Conservation (phyloP, 495 filamentous ascomycete species). For the Endocarpon pusillum region DNA sequence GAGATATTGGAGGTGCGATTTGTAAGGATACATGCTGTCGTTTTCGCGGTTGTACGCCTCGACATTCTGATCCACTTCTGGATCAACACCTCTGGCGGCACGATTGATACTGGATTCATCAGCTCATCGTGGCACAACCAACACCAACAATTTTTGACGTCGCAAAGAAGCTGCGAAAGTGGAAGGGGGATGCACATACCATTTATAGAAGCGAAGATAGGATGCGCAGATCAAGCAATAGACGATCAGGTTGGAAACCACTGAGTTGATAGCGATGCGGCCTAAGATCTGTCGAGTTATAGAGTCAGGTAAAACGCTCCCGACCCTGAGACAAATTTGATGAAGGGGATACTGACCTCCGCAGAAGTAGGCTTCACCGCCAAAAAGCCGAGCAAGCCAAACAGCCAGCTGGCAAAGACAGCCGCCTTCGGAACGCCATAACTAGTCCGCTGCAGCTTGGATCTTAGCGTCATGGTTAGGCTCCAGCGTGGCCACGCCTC, state of each 20-base stretch:
- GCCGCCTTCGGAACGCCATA: slow-evolving; percentile 32
- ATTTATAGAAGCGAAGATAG: slow-evolving; percentile 24
- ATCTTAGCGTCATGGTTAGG: slow-evolving; percentile 21
- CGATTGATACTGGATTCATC: slow-evolving; percentile 2
- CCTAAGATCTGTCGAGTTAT: slow-evolving; percentile 8
- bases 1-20: slow-evolving; percentile 29
- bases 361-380: slow-evolving; percentile 19
- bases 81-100: background rate
- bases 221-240: slow-evolving; percentile 27
- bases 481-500: slow-evolving; percentile 21
- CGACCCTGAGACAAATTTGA: slow-evolving; percentile 16
- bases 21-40: slow-evolving; percentile 25
- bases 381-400: slow-evolving; percentile 33
- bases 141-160: too few relatives aligned
- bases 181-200: slow-evolving; percentile 12
- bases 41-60: slow-evolving; percentile 26
- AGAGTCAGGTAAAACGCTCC: background rate
- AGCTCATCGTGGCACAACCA: background rate
- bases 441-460: slow-evolving; percentile 6
- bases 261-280: slow-evolving; percentile 26
- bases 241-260: slow-evolving; percentile 25
- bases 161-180: background rate
- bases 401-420: slow-evolving; percentile 27
- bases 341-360: slow-evolving; percentile 12
- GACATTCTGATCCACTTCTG: slow-evolving; percentile 12